phyloP scores from a whole-genome alignment of 2,329 filamentous ascomycete genomes.

The Eurotiales sp. region DNA sequence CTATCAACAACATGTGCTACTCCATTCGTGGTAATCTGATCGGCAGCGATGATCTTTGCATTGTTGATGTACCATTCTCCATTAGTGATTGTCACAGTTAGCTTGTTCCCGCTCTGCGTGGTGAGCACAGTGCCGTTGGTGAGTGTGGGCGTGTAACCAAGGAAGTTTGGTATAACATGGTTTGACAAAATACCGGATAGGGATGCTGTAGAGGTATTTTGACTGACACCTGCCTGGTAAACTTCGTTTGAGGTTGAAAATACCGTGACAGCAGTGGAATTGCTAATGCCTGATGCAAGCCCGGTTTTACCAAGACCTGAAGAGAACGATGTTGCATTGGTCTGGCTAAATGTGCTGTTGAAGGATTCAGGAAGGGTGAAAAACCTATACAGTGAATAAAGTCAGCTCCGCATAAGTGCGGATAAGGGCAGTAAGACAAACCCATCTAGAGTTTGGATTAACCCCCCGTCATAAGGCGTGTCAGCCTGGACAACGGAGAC shows the following conservation, averaged over 20 bases:
- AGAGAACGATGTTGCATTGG: conserved; percentile 1
- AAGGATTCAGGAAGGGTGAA: conserved; percentile 6
- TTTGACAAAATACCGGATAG: neutral
- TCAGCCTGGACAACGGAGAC: conserved; percentile 2
- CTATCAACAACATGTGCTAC: conserved; percentile 11
- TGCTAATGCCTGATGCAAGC: neutral
- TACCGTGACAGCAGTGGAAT: neutral
- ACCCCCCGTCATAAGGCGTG: conserved; percentile 2
- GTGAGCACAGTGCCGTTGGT: conserved; percentile 5
- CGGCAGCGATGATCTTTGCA: conserved; percentile 6
- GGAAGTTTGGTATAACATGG: conserved; percentile 4
- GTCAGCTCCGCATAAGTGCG: neutral
- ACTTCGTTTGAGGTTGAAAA: conserved; percentile 4
- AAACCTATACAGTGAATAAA: neutral
- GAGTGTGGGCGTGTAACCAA: conserved; percentile 5
- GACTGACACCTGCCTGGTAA: neutral
- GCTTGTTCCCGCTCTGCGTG: conserved; percentile 5
- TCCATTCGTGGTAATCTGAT: conserved; percentile 5
- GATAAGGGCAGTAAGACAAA: conserved; percentile 1
- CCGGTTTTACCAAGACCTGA: neutral
- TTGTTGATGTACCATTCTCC: conserved; percentile 9
- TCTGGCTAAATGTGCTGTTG: neutral
- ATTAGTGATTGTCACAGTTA: conserved; percentile 5
- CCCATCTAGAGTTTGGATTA: conserved; percentile 9
- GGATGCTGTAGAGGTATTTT: neutral